Conservation (phyloP, 352 stramenopile genomes). For the Plasmopara halstedii region DNA sequence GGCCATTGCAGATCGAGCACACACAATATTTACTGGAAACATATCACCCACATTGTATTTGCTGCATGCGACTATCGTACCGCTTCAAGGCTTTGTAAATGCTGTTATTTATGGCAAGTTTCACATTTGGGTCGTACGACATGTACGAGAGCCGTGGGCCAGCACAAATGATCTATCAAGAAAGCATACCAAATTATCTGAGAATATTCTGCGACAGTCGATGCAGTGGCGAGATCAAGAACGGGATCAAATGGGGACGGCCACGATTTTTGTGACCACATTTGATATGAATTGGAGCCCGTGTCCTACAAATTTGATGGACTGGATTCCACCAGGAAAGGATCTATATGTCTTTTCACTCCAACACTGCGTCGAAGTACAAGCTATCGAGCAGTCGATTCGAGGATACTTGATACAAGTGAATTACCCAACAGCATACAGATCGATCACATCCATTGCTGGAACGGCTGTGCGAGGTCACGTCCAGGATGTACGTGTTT, state of each 20-base stretch:
- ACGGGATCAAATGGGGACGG: constrained; percentile 57
- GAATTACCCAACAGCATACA: constrained; percentile 74
- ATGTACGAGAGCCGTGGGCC: constrained; percentile 36
- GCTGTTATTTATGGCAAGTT: constrained; percentile 84
- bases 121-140: constrained; percentile 67
- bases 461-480: constrained; percentile 47
- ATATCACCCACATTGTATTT: constrained; percentile 58
- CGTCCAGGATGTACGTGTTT: constrained; percentile 45
- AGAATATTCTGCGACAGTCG: constrained; percentile 30
- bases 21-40: constrained; percentile 46
- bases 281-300: constrained; percentile 76
- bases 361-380: constrained; percentile 60
- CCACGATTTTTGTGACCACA: constrained; percentile 70
- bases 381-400: constrained; percentile 59
- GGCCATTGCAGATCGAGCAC: constrained; percentile 54
- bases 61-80: constrained; percentile 71
- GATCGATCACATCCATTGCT: constrained; percentile 73
- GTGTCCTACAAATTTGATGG: constrained; percentile 56
- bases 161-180: constrained; percentile 23
- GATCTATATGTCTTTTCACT: constrained; percentile 83
- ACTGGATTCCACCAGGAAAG: constrained; percentile 68
- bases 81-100: constrained; percentile 77
- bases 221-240: constrained; percentile 34
- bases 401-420: constrained; percentile 61
- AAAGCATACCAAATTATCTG: constrained; percentile 35